Evolutionary conservation across 176 grass and related monocot species (phyloP), one percentile per base, ranked within the genome.

Genomic region (Oryza longistaminata): DNA sequence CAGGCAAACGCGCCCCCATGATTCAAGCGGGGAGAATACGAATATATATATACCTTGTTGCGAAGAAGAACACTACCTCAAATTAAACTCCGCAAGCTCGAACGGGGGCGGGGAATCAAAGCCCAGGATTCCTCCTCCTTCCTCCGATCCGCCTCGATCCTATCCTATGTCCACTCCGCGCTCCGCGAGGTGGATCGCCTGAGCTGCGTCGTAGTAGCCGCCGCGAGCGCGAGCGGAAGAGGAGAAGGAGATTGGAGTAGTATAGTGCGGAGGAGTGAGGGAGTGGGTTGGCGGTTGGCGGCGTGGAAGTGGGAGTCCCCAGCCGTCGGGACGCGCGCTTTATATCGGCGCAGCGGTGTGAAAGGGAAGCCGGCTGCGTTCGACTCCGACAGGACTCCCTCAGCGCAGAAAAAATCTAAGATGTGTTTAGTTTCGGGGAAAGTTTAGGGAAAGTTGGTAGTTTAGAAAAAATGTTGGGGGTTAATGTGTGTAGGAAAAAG

Each of bases 291-390:
- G 58, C 19, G 11, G 42, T 21, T 34, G 70, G 60, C 60, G 81
- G 42, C 42, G 71, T 83, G 79, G 48, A 81, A 70, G 19, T 7
- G 34, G 64, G 39, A 62, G 82, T n/a, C 53, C 27, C 12, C 29
- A 2, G 82, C 10, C 77, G 71, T 75, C 82, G 70, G n/a, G 61
- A 73, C 46, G 61, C 33, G 74, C 76, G 49, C 6, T 78, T 81
- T 85, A 70, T 85, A 81, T 19, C 4, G 4, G 16, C 16, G 50
- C 4, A 1, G 50, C 5, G 50, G 16, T 19, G 50, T 49, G 46
- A 49, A 49, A 49, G 3, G 46, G 39, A 40, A 37, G 35, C 35
- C 35, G 5, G 35, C 35, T 6, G 35, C 35, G 35, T 37, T 5
- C 34, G 34, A 35, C 34, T 35, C 34, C 34, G 34, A 35, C 34